Base-by-base conservation (phyloP, 2,329 filamentous ascomycete genomes). In the Gaeumannomyces sp. region DNA sequence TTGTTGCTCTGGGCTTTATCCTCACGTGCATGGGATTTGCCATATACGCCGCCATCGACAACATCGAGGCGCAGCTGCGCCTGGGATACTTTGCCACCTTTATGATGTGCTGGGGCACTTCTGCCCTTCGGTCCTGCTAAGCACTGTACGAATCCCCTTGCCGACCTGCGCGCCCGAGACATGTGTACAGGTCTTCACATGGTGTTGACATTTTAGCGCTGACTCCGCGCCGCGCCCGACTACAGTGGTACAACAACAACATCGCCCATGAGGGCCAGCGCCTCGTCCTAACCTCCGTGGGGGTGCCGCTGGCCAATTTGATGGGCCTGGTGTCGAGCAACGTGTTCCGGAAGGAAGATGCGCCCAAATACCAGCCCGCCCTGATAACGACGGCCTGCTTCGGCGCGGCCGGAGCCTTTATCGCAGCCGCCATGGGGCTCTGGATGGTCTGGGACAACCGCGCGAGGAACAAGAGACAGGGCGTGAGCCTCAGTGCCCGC, bases 1-100 rank as follows among this genome's bases (percentile, higher is more conserved):
- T 93, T 72, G 88, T 93, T 69, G 86, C 86, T 0, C 76, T 91
- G 0, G 90, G 89, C 0, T 93, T 92, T 73, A 74, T 85, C 2
- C 84, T 93, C 68, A 92, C 90, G 0, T 90, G 92, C 71, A 82
- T 84, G 58, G 91, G 91, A 5, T 91, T 93, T 31, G 66, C 63
- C 19, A 62, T 69, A 4, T 69, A 69, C 65, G 69, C 70, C 28
- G 61, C 62, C 31, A 63, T 65, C 59, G 60, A 61, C 8, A 62
- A 70, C 7, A 64, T 70, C 31, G 67, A 66, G 35, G 53, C 63
- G 27, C 64, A 67, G 62, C 59, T 69, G 27, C 62, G 60, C 19
- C 67, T 69, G n/a, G 65, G 67, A 45, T 72, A 69, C 61, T 67
- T 66, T 63, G 65, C 64, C 16, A 59, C 45, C 16, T 69, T 68